These are phyloP conservation scores for Tarenaya hassleriana DNA, from an alignment of 345 rosid genomes.

Conservation along the genomic window DNA sequence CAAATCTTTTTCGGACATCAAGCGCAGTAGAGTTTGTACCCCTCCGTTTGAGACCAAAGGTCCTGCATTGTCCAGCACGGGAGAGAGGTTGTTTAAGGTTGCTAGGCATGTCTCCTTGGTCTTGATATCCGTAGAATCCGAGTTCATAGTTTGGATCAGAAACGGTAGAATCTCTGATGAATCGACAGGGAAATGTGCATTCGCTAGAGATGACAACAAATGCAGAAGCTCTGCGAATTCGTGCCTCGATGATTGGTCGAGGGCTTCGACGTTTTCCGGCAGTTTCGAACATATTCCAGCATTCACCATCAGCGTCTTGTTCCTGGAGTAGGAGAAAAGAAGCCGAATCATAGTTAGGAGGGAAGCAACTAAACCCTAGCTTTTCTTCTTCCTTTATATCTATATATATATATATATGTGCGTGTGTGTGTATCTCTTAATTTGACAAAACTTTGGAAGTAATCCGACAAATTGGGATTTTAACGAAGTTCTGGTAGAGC, in stretches of 20 bases:
- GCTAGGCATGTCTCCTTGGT: conserved; percentile 54
- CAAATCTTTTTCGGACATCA: conserved; percentile 37
- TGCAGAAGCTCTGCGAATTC: conserved; percentile 52
- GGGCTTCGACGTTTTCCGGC: conserved; percentile 36
- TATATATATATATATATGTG: no score
- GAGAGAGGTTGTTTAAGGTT: conserved; percentile 48
- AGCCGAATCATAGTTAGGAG: conserved; percentile 1
- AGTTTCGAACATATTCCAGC: conserved; percentile 70
- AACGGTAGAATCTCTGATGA: conserved; percentile 49
- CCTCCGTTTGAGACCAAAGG: conserved; percentile 47
- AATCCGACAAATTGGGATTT: no score
- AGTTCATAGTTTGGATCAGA: conserved; percentile 41
- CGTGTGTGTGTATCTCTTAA: no score
- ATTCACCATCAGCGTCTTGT: conserved; percentile 70
- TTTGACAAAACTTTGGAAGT: no score
- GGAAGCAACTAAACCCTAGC: no score
- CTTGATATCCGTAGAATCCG: conserved; percentile 35
- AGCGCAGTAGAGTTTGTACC: conserved; percentile 41
- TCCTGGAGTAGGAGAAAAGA: conserved; percentile 43
- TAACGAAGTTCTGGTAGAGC: no score
- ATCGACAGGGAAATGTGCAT: conserved; percentile 38
- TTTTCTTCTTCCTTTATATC: not conserved
- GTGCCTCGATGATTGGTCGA: conserved; percentile 47
- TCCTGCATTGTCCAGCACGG: conserved; percentile 57
- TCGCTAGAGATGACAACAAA: conserved; percentile 54